These are phyloP conservation scores for Penicillium psychrofluorescens DNA, from an alignment of 495 filamentous ascomycete species.

Conservation along the genomic window DNA sequence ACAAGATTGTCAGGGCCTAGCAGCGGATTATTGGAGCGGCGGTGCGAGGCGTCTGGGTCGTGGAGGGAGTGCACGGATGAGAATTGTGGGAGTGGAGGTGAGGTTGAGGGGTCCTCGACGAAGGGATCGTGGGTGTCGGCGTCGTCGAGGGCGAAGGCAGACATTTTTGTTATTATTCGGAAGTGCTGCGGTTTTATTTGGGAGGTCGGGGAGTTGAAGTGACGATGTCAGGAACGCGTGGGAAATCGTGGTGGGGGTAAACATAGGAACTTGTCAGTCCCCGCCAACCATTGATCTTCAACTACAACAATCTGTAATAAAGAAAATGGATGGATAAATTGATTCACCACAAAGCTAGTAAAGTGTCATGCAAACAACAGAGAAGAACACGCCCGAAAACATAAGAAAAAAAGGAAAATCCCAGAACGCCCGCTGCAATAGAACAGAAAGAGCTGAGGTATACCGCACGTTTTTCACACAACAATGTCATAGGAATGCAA, in stretches of 20 bases:
- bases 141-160: constrained; percentile 16
- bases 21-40: constrained; percentile 30
- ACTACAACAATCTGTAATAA: no score
- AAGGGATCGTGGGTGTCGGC: constrained; percentile 12
- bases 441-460: constrained; percentile 9
- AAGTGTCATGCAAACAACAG: no score
- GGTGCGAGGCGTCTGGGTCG: constrained; percentile 8
- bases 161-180: constrained; percentile 6
- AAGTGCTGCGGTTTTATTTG: no score
- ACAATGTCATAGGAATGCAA: neutral
- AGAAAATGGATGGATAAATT: no score
- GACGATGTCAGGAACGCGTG: no score
- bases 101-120: constrained; percentile 15
- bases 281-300: no score
- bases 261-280: no score
- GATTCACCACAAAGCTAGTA: no score
- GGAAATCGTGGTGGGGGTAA: no score
- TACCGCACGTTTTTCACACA: constrained; percentile 9
- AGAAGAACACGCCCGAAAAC: no score
- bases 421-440: constrained; percentile 22
- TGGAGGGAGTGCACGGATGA: constrained; percentile 10
- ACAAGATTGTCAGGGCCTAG: constrained; percentile 32
- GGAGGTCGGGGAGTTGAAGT: no score
- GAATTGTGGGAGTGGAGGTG: constrained; percentile 12
- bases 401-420: constrained; percentile 2